Percentiles rank a stretch among this genome's conserved stretches.
phyloP scores from a whole-genome alignment of 2,329 filamentous ascomycete species.

The Penicillium sp. region DNA sequence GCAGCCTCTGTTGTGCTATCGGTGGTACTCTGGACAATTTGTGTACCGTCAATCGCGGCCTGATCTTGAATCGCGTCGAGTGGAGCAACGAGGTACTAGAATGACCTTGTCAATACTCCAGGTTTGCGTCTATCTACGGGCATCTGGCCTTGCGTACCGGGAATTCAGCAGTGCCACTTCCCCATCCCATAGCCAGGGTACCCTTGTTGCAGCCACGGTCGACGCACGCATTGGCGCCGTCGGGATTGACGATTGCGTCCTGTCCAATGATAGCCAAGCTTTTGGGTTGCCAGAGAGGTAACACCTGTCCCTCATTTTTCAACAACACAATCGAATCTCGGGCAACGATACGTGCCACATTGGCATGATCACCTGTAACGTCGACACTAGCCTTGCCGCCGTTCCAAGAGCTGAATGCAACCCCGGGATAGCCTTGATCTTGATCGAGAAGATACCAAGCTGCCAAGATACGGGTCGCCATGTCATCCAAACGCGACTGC shows the following conservation, averaged over 20 bases:
- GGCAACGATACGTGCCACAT: conserved; percentile 43
- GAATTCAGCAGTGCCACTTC: conserved; percentile 69
- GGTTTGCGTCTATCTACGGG: not conserved
- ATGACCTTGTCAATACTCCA: not conserved
- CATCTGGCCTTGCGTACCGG: conserved; percentile 39
- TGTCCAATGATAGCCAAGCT: conserved; percentile 52
- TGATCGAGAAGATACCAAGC: conserved; percentile 52
- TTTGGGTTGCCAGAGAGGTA: conserved; percentile 49
- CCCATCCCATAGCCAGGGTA: conserved; percentile 71
- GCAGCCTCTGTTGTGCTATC: conserved; percentile 40
- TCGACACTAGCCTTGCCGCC: conserved; percentile 35
- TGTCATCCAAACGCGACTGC: conserved; percentile 58
- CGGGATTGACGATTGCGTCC: conserved; percentile 48
- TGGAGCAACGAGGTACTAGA: conserved; percentile 45
- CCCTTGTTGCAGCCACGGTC: conserved; percentile 67
- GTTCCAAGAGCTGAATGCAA: conserved; percentile 50
- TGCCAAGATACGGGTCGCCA: conserved; percentile 54
- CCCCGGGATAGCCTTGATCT: conserved; percentile 45
- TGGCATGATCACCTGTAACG: conserved; percentile 42
- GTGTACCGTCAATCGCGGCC: conserved; percentile 40
- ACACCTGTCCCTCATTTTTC: conserved; percentile 45
- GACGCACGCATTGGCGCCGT: conserved; percentile 53
- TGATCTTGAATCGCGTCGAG: conserved; percentile 44
- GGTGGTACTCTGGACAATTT: conserved; percentile 43
- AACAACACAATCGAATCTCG: conserved; percentile 49